Conservation (phyloP, 2,329 filamentous ascomycete species). For the Fusarium sp. region DNA sequence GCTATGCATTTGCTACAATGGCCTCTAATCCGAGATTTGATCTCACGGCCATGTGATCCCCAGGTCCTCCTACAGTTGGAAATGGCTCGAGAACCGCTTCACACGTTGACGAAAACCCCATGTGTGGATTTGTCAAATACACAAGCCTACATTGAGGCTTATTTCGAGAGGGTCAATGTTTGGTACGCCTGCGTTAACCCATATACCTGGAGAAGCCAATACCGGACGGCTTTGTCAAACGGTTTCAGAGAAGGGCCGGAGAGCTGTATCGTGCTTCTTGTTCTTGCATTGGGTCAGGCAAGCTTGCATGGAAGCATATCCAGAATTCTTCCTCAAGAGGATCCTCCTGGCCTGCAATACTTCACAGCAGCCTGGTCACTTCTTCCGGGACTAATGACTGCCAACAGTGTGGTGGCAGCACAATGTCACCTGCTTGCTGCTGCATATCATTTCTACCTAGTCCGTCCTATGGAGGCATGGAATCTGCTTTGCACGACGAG, state of each 20-base stretch:
- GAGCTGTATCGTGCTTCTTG: constrained; percentile 85
- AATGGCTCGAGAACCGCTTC: constrained; percentile 83
- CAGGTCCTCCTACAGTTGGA: constrained; percentile 87
- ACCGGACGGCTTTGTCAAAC: constrained; percentile 80
- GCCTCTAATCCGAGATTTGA: constrained; percentile 84
- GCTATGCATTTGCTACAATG: constrained; percentile 84
- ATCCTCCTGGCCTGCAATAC: constrained; percentile 83
- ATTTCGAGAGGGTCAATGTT: constrained; percentile 85
- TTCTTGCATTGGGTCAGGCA: constrained; percentile 83
- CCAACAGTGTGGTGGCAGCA: constrained; percentile 82
- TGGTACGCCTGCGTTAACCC: constrained; percentile 92
- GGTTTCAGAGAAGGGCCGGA: constrained; percentile 85
- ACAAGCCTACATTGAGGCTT: constrained; percentile 81
- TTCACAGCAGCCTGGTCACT: constrained; percentile 86
- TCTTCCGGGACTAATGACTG: constrained; percentile 83
- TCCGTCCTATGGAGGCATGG: constrained; percentile 87
- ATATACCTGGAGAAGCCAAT: constrained; percentile 83
- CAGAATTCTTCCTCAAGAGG: constrained; percentile 75
- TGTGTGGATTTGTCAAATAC: constrained; percentile 82
- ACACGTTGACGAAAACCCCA: constrained; percentile 74
- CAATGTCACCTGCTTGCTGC: constrained; percentile 87
- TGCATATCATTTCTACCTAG: constrained; percentile 86
- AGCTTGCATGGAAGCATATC: constrained; percentile 84
- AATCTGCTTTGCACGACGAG: constrained; percentile 84
- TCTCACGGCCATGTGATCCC: constrained; percentile 83